Conservation (phyloP, 306 rosid species). For the Begonia masoniana region DNA sequence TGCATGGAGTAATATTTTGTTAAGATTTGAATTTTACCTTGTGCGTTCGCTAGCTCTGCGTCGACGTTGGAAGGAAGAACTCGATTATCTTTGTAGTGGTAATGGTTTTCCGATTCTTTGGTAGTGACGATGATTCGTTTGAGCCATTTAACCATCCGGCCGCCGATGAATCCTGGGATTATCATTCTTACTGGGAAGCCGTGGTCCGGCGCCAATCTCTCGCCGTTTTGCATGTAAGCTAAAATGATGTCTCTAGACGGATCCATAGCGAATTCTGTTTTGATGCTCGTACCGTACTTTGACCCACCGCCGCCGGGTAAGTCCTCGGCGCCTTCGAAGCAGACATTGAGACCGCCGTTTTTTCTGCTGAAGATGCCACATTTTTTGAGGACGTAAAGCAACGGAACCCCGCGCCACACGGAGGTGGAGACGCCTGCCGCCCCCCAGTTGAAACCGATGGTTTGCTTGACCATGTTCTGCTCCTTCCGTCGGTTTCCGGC, state of each 20-base stretch:
- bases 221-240: conserved; percentile 81
- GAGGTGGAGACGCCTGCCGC: conserved; percentile 54
- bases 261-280: conserved; percentile 55
- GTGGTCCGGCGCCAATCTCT: conserved; percentile 49
- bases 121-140: conserved; percentile 63
- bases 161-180: conserved; percentile 65
- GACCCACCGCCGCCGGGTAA: conserved; percentile 83
- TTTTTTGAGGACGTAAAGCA: conserved; percentile 32
- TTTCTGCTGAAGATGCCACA: conserved; percentile 36
- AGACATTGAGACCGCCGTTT: conserved; percentile 48
- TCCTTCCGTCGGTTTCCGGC: conserved; percentile 76
- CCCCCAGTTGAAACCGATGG: conserved; percentile 81
- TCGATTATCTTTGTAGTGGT: conserved; percentile 57
- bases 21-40: conserved; percentile 24
- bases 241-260: conserved; percentile 63
- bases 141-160: conserved; percentile 83
- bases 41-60: conserved; percentile 60
- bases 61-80: conserved; percentile 77
- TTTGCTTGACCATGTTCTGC: conserved; percentile 64
- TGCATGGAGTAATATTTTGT: too few species aligned
- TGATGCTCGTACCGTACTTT: conserved; percentile 58
- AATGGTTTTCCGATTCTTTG: conserved; percentile 35
- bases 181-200: conserved; percentile 72
- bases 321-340: conserved; percentile 76
- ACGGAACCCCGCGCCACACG: conserved; percentile 61